These are phyloP conservation scores for Lolium perenne DNA, from an alignment of 176 grass and related monocot genomes.

Conservation along the genomic window DNA sequence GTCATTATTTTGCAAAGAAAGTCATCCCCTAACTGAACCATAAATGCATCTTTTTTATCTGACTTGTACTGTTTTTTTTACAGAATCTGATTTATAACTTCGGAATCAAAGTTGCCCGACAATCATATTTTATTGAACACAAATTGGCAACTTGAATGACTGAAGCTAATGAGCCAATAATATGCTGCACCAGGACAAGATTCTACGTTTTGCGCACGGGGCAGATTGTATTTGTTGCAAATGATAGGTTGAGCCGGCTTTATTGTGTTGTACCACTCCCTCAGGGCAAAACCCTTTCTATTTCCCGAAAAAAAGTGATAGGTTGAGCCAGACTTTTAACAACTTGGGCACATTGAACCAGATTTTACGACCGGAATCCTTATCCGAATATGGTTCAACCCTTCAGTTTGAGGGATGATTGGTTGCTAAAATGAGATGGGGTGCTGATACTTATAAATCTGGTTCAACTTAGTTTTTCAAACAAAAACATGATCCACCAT, in stretches of 20 bases:
- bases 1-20: neutral
- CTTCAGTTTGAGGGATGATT: neutral
- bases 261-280: too few relatives aligned
- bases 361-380: neutral
- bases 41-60: neutral
- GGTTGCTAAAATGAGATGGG: neutral
- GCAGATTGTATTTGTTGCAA: neutral
- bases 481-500: neutral
- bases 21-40: neutral
- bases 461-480: neutral
- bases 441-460: conserved; percentile 12
- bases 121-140: neutral
- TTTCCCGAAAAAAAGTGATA: neutral
- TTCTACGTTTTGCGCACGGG: neutral
- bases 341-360: neutral
- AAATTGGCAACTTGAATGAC: neutral
- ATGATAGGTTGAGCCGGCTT: too few relatives aligned
- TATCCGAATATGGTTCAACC: neutral
- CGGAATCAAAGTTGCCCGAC: conserved; percentile 16
- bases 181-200: neutral
- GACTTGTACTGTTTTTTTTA: neutral
- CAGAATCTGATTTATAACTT: neutral
- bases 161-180: neutral
- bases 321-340: neutral
- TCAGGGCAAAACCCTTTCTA: too few relatives aligned